Conservation (phyloP, 371 early-diverging fungal genomes). For the Mucor velutinosus region DNA sequence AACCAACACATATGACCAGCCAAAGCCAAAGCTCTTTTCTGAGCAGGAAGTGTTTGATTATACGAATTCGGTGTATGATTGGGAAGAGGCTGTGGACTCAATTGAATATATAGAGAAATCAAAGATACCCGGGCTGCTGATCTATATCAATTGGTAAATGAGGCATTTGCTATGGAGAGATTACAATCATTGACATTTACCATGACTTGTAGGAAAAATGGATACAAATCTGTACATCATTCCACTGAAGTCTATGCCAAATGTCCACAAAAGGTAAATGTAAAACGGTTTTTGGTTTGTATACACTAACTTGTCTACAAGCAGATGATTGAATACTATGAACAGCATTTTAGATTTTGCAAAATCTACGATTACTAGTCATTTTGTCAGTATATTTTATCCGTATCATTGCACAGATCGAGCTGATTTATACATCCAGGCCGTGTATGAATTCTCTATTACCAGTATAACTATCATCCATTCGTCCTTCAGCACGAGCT, state of each 20-base stretch:
- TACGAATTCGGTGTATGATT: constrained; percentile 9
- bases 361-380: neutral
- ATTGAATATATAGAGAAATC: constrained; percentile 18
- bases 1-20: neutral
- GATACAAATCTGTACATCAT: constrained; percentile 22
- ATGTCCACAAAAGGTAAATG: constrained; percentile 27
- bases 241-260: constrained; percentile 24
- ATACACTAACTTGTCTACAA: neutral
- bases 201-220: constrained; percentile 23
- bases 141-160: constrained; percentile 26
- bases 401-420: neutral
- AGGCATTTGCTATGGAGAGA: neutral
- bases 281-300: neutral
- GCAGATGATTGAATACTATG: constrained; percentile 18
- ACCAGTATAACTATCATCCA: neutral
- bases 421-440: too few species aligned
- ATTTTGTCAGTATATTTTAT: neutral
- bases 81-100: constrained; percentile 17
- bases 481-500: too few species aligned
- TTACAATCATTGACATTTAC: neutral
- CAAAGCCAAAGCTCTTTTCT: neutral
- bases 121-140: constrained; percentile 13
- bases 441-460: too few species aligned
- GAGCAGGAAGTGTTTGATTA: constrained; percentile 4
- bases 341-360: neutral